A percentile compares a stretch with the other conserved stretches of the same genome.
These are phyloP conservation scores for Hypoxylon sp. DNA, from an alignment of 2,329 filamentous ascomycete species.

Conservation along the genomic window DNA sequence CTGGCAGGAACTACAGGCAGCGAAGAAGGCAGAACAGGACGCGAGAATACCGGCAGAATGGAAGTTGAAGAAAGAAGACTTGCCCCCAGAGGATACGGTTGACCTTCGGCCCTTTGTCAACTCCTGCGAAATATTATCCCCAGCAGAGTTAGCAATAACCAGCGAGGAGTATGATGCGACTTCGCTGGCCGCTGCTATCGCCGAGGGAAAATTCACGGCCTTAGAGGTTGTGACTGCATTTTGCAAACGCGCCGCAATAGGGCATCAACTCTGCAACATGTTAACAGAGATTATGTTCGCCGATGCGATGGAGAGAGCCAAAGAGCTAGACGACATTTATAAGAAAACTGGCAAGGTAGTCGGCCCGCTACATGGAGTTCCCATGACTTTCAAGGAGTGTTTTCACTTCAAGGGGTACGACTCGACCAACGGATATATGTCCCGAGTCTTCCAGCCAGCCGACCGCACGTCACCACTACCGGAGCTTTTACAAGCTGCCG, in stretches of 20 bases:
- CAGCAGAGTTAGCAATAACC: slow-evolving; percentile 43
- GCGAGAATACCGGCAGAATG: slow-evolving; percentile 46
- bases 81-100: slow-evolving; percentile 40
- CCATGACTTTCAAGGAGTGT: slow-evolving; percentile 59
- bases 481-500: slow-evolving; percentile 41
- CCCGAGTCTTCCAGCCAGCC: slow-evolving; percentile 43
- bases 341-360: slow-evolving; percentile 58
- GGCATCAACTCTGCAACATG: slow-evolving; percentile 60
- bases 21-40: slow-evolving; percentile 43
- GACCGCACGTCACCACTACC: slow-evolving; percentile 43
- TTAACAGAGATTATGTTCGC: slow-evolving; percentile 62
- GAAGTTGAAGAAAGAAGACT: slow-evolving; percentile 42
- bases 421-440: slow-evolving; percentile 53
- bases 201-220: slow-evolving; percentile 44
- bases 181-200: slow-evolving; percentile 46
- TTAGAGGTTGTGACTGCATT: slow-evolving; percentile 58
- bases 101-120: slow-evolving; percentile 45
- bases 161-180: slow-evolving; percentile 46
- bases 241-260: slow-evolving; percentile 65
- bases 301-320: slow-evolving; percentile 57
- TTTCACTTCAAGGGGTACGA: slow-evolving; percentile 52
- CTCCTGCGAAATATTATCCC: slow-evolving; percentile 40
- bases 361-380: slow-evolving; percentile 68
- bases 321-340: slow-evolving; percentile 57
- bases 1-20: slow-evolving; percentile 46